Conservation (phyloP, 805 yeast genomes). For the Saturnispora zaruensis region DNA sequence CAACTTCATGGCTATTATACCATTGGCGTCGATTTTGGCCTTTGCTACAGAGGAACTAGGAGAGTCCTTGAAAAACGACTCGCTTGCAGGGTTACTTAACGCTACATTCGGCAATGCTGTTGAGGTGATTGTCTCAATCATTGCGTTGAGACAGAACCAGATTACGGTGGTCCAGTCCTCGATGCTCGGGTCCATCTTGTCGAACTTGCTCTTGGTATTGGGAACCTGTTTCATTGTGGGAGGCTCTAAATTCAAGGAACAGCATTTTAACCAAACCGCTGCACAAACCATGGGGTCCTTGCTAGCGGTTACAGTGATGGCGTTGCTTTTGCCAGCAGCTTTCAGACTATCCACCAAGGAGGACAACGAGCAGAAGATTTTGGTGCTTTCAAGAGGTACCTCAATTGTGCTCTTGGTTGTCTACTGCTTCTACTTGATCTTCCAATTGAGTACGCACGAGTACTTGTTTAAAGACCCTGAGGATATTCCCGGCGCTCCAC, state of each 20-base stretch:
- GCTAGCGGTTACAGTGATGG: conserved; percentile 83
- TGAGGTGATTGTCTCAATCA: conserved; percentile 87
- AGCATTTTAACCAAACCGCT: conserved; percentile 87
- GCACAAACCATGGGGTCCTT: conserved; percentile 97
- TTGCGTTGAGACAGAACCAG: conserved; percentile 80
- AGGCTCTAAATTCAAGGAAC: conserved; percentile 79
- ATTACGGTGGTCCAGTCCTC: conserved; percentile 93
- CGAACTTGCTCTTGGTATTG: conserved; percentile 78
- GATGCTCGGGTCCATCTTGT: conserved; percentile 89
- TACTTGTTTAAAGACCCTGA: conserved; percentile 52
- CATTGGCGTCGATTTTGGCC: conserved; percentile 83
- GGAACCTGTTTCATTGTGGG: conserved; percentile 96
- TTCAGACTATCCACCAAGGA: conserved; percentile 65
- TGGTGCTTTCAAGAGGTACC: conserved; percentile 78
- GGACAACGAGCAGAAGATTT: conserved; percentile 34
- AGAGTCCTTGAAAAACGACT: conserved; percentile 72
- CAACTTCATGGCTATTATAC: conserved; percentile 85
- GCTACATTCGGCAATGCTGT: conserved; percentile 98
- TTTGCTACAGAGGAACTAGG: conserved; percentile 91
- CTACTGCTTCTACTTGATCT: conserved; percentile 69
- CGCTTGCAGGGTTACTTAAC: conserved; percentile 86
- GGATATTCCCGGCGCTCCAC: not conserved
- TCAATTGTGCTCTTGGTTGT: conserved; percentile 68
- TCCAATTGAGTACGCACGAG: conserved; percentile 85
- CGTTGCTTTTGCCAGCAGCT: conserved; percentile 90